Evolutionary conservation across 1,139 yeast genomes (phyloP).

Genomic region (Nematodospora anomalae): DNA sequence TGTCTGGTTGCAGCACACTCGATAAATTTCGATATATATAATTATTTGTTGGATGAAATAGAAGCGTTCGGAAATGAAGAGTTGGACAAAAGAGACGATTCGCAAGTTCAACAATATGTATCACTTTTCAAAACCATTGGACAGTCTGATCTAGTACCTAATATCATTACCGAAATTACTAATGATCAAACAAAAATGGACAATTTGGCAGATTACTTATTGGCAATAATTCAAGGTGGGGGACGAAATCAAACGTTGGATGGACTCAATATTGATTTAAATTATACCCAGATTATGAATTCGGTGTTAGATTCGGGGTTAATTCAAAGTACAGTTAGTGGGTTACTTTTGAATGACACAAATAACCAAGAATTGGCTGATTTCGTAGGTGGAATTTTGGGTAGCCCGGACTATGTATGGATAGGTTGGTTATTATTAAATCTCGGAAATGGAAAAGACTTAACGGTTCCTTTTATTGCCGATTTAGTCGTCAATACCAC

Average conservation of each 20-base stretch:
- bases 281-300: constrained; percentile 21
- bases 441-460: constrained; percentile 31
- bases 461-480: constrained; percentile 31
- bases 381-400: constrained; percentile 26
- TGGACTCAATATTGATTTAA: constrained; percentile 26
- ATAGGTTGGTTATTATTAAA: constrained; percentile 30
- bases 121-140: constrained; percentile 24
- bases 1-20: constrained; percentile 1
- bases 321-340: constrained; percentile 24
- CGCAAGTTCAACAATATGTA: constrained; percentile 20
- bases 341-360: constrained; percentile 29
- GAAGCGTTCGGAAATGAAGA: constrained; percentile 2
- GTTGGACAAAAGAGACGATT: constrained; percentile 20
- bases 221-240: constrained; percentile 13
- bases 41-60: constrained; percentile 10
- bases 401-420: constrained; percentile 24
- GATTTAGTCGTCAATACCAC: constrained; percentile 26
- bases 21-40: constrained; percentile 8
- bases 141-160: constrained; percentile 31
- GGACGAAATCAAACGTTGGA: constrained; percentile 50
- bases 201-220: constrained; percentile 20
- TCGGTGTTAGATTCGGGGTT: constrained; percentile 27
- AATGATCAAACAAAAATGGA: constrained; percentile 19
- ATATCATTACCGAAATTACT: constrained; percentile 33
- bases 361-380: constrained; percentile 29